phyloP scores from a whole-genome alignment of 345 rosid genomes.

The Dipteronia dyeriana region DNA sequence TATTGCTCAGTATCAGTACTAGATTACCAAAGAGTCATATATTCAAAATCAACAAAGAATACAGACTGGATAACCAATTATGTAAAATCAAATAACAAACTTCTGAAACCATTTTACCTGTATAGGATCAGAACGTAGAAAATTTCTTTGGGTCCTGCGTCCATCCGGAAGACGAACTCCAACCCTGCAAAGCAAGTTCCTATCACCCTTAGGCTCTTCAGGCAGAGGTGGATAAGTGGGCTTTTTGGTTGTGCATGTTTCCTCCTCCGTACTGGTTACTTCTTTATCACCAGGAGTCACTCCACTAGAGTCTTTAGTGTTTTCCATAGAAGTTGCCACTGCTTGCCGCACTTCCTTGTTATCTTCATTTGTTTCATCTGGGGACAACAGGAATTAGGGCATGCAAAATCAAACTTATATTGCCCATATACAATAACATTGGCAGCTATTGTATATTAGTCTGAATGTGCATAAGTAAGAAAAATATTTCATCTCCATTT shows the following conservation, averaged over 20 bases:
- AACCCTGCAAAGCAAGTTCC: slow-evolving; percentile 75
- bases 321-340: slow-evolving; percentile 66
- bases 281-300: slow-evolving; percentile 26
- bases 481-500: background rate
- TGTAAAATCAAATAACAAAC: background rate
- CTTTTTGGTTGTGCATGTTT: slow-evolving; percentile 36
- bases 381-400: slow-evolving; percentile 15
- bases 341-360: slow-evolving; percentile 65
- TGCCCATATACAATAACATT: background rate
- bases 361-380: slow-evolving; percentile 53
- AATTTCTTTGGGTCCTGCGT: slow-evolving; percentile 80
- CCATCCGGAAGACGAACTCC: slow-evolving; percentile 97
- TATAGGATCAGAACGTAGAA: slow-evolving; percentile 70
- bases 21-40: slow-evolving; percentile 6
- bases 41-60: background rate
- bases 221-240: slow-evolving; percentile 75
- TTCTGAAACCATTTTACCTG: slow-evolving; percentile 47
- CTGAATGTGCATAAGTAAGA: background rate
- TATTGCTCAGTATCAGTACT: background rate
- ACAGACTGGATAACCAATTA: background rate
- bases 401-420: slow-evolving; percentile 15
- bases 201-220: slow-evolving; percentile 88
- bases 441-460: background rate
- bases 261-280: slow-evolving; percentile 30
- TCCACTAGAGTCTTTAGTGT: slow-evolving; percentile 35